Conservation (phyloP, 1,284 basidiomycete genomes). For the Mycena citricolor region DNA sequence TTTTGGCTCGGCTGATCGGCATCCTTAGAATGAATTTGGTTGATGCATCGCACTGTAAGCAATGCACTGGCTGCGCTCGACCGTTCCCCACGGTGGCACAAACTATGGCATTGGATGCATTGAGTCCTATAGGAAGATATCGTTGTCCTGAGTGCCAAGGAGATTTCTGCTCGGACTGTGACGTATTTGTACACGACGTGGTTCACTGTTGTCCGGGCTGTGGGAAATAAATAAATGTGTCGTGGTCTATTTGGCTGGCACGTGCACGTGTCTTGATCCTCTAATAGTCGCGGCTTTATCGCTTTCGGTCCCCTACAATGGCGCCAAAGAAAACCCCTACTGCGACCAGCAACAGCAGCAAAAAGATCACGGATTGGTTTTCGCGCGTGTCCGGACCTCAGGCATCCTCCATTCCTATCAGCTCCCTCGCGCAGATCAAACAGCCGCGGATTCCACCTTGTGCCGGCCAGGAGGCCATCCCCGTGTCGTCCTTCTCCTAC, state of each 20-base stretch:
- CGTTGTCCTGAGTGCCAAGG: constrained; percentile 57
- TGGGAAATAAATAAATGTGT: too few species aligned
- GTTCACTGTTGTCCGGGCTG: constrained; percentile 72
- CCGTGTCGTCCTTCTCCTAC: constrained; percentile 23
- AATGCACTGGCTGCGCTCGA: constrained; percentile 74
- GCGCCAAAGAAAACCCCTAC: constrained; percentile 16
- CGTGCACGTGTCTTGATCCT: not conserved
- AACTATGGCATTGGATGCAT: constrained; percentile 52
- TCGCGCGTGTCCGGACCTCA: constrained; percentile 5
- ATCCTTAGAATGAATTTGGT: constrained; percentile 42
- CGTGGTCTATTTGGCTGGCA: too few species aligned
- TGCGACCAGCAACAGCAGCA: too few species aligned
- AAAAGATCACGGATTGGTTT: constrained; percentile 18
- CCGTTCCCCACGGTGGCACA: constrained; percentile 49
- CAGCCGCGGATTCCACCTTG: constrained; percentile 4
- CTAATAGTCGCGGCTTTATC: too few species aligned
- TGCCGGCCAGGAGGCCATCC: constrained; percentile 23
- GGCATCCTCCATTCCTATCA: constrained; percentile 14
- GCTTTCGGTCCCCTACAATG: constrained; percentile 1
- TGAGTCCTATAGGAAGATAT: constrained; percentile 81
- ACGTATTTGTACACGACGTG: constrained; percentile 73
- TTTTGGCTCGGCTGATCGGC: constrained; percentile 10
- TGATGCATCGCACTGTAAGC: constrained; percentile 33
- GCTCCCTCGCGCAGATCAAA: constrained; percentile 4
- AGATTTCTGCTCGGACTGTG: constrained; percentile 73